These are phyloP conservation scores for Rhizopus stolonifer DNA, from an alignment of 371 early-diverging fungal genomes.

Conservation along the genomic window DNA sequence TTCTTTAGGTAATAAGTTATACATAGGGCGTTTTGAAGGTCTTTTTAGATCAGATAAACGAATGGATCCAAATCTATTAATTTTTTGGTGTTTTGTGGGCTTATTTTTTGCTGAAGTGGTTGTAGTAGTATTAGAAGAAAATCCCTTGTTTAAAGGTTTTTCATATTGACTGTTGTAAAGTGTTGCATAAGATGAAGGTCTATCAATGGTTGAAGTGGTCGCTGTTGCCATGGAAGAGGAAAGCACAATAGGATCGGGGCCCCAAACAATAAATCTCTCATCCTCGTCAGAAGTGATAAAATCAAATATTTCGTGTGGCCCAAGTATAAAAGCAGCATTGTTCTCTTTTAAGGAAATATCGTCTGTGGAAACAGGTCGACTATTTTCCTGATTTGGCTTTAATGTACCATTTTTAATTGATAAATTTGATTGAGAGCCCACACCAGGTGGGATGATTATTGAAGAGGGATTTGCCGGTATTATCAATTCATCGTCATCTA, in stretches of 20 bases:
- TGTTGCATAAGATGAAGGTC: constrained; percentile 24
- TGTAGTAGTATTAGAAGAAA: constrained; percentile 44
- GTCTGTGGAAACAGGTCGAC: constrained; percentile 1
- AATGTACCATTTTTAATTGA: constrained; percentile 5
- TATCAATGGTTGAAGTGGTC: constrained; percentile 8
- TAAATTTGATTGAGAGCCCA: constrained; percentile 12
- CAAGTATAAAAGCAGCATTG: constrained; percentile 8
- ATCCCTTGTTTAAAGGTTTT: constrained; percentile 28
- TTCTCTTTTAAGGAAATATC: constrained; percentile 9
- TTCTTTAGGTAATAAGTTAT: not conserved
- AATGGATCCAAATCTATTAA: not conserved
- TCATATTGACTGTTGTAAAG: constrained; percentile 21
- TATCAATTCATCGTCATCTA: constrained; percentile 21
- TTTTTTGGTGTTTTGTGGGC: constrained; percentile 9
- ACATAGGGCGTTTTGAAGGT: not conserved
- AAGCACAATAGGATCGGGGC: constrained; percentile 39
- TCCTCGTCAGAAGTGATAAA: constrained; percentile 51
- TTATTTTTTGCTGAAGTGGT: constrained; percentile 7
- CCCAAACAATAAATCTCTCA: constrained; percentile 60
- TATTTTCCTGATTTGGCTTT: not conserved
- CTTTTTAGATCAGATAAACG: not conserved
- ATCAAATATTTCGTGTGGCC: constrained; percentile 53
- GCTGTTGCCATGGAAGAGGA: constrained; percentile 41
- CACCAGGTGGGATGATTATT: constrained; percentile 16
- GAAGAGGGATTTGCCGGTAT: constrained; percentile 34